Base-by-base conservation (phyloP, 768 basidiomycete species). In the Lactifluus echinatus region DNA sequence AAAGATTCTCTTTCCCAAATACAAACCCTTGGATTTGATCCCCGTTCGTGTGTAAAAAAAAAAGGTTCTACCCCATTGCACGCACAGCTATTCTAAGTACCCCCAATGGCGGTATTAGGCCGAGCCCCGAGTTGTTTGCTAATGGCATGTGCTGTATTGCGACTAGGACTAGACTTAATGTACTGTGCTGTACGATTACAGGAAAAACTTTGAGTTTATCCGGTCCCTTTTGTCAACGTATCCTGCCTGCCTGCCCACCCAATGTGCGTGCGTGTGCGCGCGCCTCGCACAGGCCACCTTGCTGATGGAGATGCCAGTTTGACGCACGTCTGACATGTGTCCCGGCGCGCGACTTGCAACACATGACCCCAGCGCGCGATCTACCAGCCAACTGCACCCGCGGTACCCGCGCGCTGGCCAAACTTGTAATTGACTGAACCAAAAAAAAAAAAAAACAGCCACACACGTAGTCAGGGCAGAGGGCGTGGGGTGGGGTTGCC, bases 321-420 rank as follows among this genome's bases (percentile, higher is more conserved):
- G 15, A 40, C 42, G 26, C 59, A 51, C 59, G 49, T 51, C 50
- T 57, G 43, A 50, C 59, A 46, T 50, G 49, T 21, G 48, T 50
- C 4, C 7, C 21, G 29, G 15, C 33, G 17, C 15, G 24, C n/a
- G 36, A 42, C 37, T 17, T n/a, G 8, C 10, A n/a, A 37, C 26
- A 14, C 54, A 39, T 12, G 23, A 33, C 40, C 23, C 31, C 15
- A 19, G 19, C 39, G 50, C 50, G 50, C 12, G n/a, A n/a, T n/a
- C n/a, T n/a, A n/a, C n/a, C n/a, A n/a, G n/a, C n/a, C n/a, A n/a
- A n/a, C n/a, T n/a, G n/a, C n/a, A n/a, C n/a, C n/a, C n/a, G n/a
- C n/a, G n/a, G n/a, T n/a, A n/a, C n/a, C n/a, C n/a, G n/a, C n/a
- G n/a, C n/a, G n/a, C n/a, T n/a, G n/a, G n/a, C n/a, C n/a, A n/a